Conservation (phyloP, 257 asterid genomes). For the Ajuga chamaepitys region DNA sequence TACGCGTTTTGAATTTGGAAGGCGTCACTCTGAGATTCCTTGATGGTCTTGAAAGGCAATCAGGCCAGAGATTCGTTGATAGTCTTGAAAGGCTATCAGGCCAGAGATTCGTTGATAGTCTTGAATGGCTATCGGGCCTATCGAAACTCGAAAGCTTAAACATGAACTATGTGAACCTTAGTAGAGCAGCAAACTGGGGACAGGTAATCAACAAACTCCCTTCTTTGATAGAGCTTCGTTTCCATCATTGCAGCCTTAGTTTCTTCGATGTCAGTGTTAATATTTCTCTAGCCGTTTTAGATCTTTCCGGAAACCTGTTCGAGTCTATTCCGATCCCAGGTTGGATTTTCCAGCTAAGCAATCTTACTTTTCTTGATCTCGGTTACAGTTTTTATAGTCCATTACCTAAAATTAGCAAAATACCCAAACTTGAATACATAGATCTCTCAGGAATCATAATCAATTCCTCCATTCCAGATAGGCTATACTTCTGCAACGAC, state of each 20-base stretch:
- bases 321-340: neutral
- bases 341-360: constrained; percentile 24
- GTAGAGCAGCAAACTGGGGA: too few species aligned
- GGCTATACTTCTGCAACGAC: constrained; percentile 3
- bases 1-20: constrained; percentile 9
- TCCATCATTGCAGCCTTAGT: neutral
- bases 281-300: constrained; percentile 10
- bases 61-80: too few species aligned
- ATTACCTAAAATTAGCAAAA: constrained; percentile 11
- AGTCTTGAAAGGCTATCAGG: too few species aligned
- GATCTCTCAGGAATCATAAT: constrained; percentile 3
- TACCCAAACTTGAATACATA: constrained; percentile 18
- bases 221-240: too few species aligned
- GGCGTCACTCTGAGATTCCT: neutral
- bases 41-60: constrained; percentile 3
- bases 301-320: neutral
- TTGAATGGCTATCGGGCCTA: constrained; percentile 22
- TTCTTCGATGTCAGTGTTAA: neutral
- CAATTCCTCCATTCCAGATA: constrained; percentile 21
- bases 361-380: constrained; percentile 22
- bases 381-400: neutral
- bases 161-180: too few species aligned
- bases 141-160: too few species aligned
- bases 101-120: too few species aligned
- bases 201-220: too few species aligned